Evolutionary conservation across 805 yeast species (phyloP).

Genomic region (Tetrapisispora fleetii): DNA sequence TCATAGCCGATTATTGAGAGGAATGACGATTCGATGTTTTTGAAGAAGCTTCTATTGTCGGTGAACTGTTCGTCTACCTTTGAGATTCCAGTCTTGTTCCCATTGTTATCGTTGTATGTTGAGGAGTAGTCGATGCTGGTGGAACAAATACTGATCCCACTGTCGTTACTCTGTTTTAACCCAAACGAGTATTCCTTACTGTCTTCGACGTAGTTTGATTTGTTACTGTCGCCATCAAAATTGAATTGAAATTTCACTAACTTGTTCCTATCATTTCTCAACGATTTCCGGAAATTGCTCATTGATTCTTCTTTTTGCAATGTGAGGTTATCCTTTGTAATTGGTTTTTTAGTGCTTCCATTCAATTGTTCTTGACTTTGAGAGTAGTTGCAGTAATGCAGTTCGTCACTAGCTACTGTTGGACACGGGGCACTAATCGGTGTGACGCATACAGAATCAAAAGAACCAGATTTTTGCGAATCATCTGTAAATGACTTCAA

Average conservation of each 20-base stretch:
- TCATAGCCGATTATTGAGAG: neutral
- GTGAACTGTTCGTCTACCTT: neutral
- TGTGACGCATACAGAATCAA: slow-evolving; percentile 3
- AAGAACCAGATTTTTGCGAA: neutral
- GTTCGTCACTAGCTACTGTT: neutral
- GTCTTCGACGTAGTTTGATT: neutral
- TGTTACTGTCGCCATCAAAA: neutral
- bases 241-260: neutral
- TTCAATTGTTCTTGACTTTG: neutral
- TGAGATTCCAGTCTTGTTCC: neutral
- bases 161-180: neutral
- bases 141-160: slow-evolving; percentile 2
- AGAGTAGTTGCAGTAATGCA: neutral
- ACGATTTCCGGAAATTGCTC: neutral
- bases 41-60: neutral
- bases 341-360: too few relatives aligned
- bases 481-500: neutral
- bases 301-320: neutral
- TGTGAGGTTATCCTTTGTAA: too few relatives aligned
- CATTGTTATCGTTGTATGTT: neutral
- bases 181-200: slow-evolving; percentile 2
- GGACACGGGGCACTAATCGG: neutral
- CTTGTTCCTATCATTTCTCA: slow-evolving; percentile 1
- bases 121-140: neutral
- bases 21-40: neutral